A percentile compares a stretch with the other conserved stretches of the same genome.
These are phyloP conservation scores for Colletotrichum shisoi DNA, from an alignment of 2,329 filamentous ascomycete genomes.

Conservation along the genomic window DNA sequence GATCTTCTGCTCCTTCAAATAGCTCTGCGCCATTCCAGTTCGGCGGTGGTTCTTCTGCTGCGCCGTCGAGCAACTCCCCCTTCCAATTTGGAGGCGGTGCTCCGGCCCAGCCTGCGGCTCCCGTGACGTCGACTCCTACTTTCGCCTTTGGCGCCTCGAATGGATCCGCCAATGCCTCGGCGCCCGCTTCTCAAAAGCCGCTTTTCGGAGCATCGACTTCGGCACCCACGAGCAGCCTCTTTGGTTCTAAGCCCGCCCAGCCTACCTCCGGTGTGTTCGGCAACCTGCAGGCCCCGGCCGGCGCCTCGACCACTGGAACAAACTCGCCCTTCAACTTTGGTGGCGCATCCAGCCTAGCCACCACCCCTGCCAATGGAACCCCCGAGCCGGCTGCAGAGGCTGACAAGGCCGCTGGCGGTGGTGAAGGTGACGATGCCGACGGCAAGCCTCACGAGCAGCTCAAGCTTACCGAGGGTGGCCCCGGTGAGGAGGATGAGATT, in stretches of 20 bases:
- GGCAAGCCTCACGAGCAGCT: conserved; percentile 72
- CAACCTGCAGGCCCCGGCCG: conserved; percentile 54
- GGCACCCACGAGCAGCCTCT: conserved; percentile 34
- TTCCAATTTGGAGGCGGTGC: conserved; percentile 38
- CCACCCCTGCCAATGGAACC: conserved; percentile 66
- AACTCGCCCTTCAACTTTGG: conserved; percentile 65
- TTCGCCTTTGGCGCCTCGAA: conserved; percentile 41
- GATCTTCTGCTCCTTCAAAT: conserved; percentile 39
- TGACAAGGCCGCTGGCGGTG: conserved; percentile 44
- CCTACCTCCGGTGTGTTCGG: conserved; percentile 47
- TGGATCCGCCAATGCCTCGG: conserved; percentile 17
- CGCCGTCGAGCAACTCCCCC: conserved; percentile 37
- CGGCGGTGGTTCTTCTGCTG: conserved; percentile 44
- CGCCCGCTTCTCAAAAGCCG: conserved; percentile 32
- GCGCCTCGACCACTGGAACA: conserved; percentile 56
- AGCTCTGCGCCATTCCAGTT: conserved; percentile 51
- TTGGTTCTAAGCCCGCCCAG: conserved; percentile 40
- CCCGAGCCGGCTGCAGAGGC: conserved; percentile 62
- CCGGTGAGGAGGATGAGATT: conserved; percentile 76
- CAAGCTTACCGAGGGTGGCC: conserved; percentile 70
- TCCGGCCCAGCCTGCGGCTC: conserved; percentile 26
- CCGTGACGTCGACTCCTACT: conserved; percentile 37
- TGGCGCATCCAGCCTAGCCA: conserved; percentile 67
- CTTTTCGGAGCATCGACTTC: conserved; percentile 29
- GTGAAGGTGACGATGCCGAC: conserved; percentile 56